These are phyloP conservation scores for Colletotrichum godetiae DNA, from an alignment of 2,329 filamentous ascomycete genomes.

Conservation along the genomic window DNA sequence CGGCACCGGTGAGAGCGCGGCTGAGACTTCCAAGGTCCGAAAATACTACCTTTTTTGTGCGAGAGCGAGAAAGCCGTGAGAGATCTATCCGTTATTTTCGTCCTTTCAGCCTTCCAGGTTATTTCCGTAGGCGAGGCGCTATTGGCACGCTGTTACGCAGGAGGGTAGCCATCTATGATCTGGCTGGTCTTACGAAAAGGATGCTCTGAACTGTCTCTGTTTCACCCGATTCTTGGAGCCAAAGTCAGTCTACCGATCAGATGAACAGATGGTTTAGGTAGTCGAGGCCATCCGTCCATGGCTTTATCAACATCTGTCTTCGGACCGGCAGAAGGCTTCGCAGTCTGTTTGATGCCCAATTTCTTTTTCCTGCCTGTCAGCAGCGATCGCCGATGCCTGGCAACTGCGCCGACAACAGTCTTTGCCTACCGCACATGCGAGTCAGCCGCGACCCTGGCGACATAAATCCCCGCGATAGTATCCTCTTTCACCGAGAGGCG, in stretches of 20 bases:
- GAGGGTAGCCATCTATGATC: neutral
- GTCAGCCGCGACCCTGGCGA: slow-evolving; percentile 9
- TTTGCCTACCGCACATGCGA: neutral
- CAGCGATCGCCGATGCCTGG: slow-evolving; percentile 10
- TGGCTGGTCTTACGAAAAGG: neutral
- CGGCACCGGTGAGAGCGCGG: neutral
- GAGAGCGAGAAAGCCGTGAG: neutral
- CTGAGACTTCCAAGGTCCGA: neutral
- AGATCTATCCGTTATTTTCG: too few relatives aligned
- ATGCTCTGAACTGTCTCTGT: neutral
- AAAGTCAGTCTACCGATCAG: slow-evolving; percentile 9
- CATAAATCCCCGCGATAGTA: slow-evolving; percentile 1
- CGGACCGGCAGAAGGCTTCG: neutral
- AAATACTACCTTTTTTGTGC: neutral
- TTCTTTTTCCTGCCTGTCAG: slow-evolving; percentile 6
- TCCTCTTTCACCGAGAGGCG: neutral
- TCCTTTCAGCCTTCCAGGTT: too few relatives aligned
- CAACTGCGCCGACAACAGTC: neutral
- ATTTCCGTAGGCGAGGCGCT: neutral
- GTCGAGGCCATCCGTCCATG: neutral
- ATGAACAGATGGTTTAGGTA: neutral
- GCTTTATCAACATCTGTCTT: neutral
- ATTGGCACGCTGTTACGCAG: neutral
- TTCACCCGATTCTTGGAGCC: slow-evolving; percentile 13
- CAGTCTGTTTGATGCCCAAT: neutral